Conservation (phyloP, 805 yeast genomes). For the Ogataea salicorniae region DNA sequence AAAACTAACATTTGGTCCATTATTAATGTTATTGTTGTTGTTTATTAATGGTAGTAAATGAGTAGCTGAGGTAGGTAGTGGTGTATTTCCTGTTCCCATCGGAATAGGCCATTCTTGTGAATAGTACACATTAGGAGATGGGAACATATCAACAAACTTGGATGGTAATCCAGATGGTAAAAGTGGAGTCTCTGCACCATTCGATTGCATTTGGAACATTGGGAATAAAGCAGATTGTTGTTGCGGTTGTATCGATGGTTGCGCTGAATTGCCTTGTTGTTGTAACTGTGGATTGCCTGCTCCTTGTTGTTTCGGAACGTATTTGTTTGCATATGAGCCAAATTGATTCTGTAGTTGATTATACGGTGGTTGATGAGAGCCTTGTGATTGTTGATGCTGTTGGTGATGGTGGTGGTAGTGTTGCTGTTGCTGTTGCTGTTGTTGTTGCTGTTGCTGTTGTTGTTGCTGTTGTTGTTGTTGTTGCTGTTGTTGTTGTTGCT, state of each 20-base stretch:
- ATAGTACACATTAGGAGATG: constrained; percentile 76
- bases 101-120: constrained; percentile 51
- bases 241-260: constrained; percentile 3
- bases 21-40: constrained; percentile 3
- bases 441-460: constrained; percentile 20
- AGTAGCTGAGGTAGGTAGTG: constrained; percentile 30
- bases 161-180: constrained; percentile 68
- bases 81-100: constrained; percentile 40
- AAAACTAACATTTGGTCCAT: background rate
- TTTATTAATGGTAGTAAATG: constrained; percentile 18
- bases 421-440: constrained; percentile 10
- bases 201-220: constrained; percentile 6
- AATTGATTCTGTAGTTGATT: constrained; percentile 1
- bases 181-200: constrained; percentile 52
- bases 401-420: constrained; percentile 14
- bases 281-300: constrained; percentile 16
- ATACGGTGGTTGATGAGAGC: background rate
- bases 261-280: constrained; percentile 16
- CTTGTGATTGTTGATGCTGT: background rate
- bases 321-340: constrained; percentile 5
- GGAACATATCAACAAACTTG: constrained; percentile 68
- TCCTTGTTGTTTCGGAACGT: constrained; percentile 26
- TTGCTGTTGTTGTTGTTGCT: background rate
- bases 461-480: constrained; percentile 1
- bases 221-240: constrained; percentile 4